A percentile compares a stretch with the other conserved stretches of the same genome.
Evolutionary conservation across 108 stramenopile genomes (phyloP).

Genomic region (Cylindrotheca fusiformis): DNA sequence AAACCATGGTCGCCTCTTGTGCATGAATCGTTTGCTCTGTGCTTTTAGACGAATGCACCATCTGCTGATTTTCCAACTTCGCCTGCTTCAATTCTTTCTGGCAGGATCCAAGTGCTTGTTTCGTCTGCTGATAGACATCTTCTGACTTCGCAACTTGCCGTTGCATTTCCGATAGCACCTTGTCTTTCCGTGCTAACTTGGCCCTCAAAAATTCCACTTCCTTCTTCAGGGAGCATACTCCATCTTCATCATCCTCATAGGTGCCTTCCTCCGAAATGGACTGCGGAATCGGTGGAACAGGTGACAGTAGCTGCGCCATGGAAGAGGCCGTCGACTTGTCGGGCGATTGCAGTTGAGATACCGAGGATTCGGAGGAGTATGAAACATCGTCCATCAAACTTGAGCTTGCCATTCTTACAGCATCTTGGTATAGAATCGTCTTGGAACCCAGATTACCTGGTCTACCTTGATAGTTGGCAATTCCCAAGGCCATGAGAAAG

Average conservation of each 20-base stretch:
- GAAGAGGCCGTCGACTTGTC: background rate
- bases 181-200: slow-evolving; percentile 38
- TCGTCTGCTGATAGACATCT: slow-evolving; percentile 28
- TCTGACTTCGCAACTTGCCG: slow-evolving; percentile 38
- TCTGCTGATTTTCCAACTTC: slow-evolving; percentile 5
- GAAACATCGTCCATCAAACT: slow-evolving; percentile 21
- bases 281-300: background rate
- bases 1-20: slow-evolving; percentile 7
- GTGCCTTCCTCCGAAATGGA: background rate
- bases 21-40: slow-evolving; percentile 17
- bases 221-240: slow-evolving; percentile 13
- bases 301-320: background rate
- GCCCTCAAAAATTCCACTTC: slow-evolving; percentile 30
- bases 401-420: background rate
- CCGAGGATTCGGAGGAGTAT: background rate
- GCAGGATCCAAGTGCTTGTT: slow-evolving; percentile 26
- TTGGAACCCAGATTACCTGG: slow-evolving; percentile 36
- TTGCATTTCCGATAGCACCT: slow-evolving; percentile 40
- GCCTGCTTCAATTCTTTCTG: slow-evolving; percentile 32
- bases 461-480: slow-evolving; percentile 55
- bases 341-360: background rate
- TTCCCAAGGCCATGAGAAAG: slow-evolving; percentile 62
- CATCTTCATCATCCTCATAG: slow-evolving; percentile 7
- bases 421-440: slow-evolving; percentile 39
- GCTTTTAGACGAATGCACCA: slow-evolving; percentile 16